phyloP scores from a whole-genome alignment of 75 land plant species.

The Ceratopteris richardii region DNA sequence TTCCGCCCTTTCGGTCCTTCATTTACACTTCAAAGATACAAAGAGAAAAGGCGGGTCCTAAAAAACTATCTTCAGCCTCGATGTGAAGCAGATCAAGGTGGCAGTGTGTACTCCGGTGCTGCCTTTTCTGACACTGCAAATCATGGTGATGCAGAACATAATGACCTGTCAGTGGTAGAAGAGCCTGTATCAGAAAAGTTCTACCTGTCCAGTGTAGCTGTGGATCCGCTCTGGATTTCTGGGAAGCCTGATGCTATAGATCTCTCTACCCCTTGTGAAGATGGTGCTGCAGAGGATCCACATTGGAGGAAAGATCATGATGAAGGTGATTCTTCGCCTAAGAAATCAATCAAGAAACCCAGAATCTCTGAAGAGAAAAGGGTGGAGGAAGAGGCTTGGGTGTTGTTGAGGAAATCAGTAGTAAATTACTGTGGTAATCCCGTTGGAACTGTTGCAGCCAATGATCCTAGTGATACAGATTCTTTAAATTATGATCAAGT shows the following conservation, averaged over 20 bases:
- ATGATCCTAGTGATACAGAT: constrained; percentile 34
- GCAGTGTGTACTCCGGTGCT: neutral
- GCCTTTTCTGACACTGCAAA: neutral
- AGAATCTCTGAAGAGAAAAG: neutral
- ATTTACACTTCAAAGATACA: neutral
- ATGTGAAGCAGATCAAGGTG: constrained; percentile 7
- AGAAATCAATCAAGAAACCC: neutral
- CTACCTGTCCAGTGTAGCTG: neutral
- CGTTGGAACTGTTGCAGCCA: constrained; percentile 66
- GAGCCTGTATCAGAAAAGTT: constrained; percentile 1
- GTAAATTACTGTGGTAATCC: constrained; percentile 64
- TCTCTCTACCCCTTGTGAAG: neutral
- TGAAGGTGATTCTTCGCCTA: neutral
- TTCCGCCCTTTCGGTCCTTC: neutral
- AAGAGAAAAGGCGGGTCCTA: neutral
- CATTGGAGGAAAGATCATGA: neutral
- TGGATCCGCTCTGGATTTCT: constrained; percentile 1
- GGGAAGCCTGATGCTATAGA: neutral
- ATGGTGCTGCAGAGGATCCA: neutral
- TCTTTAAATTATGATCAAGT: constrained; percentile 71
- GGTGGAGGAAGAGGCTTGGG: constrained; percentile 61
- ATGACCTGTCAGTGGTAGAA: neutral
- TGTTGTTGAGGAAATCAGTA: constrained; percentile 35
- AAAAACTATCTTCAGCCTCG: neutral
- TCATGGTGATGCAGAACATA: neutral